These are phyloP conservation scores for Fraxinus velutina DNA, from an alignment of 305 asterid species.

Conservation along the genomic window DNA sequence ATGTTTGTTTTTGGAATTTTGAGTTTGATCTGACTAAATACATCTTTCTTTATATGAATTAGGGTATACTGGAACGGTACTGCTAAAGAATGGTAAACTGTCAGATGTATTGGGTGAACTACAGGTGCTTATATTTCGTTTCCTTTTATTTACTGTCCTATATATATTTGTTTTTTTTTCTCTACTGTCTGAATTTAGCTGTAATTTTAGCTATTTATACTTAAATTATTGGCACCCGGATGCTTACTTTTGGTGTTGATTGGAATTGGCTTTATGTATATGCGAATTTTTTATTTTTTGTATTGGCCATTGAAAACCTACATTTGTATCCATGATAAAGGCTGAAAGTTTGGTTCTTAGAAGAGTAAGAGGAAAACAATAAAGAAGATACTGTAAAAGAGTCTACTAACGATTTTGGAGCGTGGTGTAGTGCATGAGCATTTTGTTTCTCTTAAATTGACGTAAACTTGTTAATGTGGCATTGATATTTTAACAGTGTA, in stretches of 20 bases:
- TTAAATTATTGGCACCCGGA: neutral
- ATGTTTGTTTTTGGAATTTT: neutral
- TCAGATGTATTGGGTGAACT: conserved; percentile 73
- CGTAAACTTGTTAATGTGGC: neutral
- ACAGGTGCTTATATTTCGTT: conserved; percentile 48
- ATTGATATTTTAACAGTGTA: neutral
- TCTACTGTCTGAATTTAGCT: neutral
- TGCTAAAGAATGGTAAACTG: conserved; percentile 68
- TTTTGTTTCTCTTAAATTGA: neutral
- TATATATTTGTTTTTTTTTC: neutral
- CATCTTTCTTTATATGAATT: conserved; percentile 19
- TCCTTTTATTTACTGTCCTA: neutral
- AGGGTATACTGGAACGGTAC: conserved; percentile 77
- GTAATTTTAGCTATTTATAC: neutral
- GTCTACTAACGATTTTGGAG: neutral
- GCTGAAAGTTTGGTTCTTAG: neutral
- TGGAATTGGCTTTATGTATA: neutral
- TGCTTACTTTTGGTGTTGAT: neutral
- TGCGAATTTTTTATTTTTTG: neutral
- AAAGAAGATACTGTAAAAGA: neutral
- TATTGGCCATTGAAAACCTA: neutral
- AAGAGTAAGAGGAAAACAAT: neutral
- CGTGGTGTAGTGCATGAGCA: neutral
- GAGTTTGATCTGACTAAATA: conserved; percentile 22
- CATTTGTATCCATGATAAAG: neutral